Evolutionary conservation across 2,329 filamentous ascomycete genomes (phyloP).

Genomic region (Grosmannia penicillata): DNA sequence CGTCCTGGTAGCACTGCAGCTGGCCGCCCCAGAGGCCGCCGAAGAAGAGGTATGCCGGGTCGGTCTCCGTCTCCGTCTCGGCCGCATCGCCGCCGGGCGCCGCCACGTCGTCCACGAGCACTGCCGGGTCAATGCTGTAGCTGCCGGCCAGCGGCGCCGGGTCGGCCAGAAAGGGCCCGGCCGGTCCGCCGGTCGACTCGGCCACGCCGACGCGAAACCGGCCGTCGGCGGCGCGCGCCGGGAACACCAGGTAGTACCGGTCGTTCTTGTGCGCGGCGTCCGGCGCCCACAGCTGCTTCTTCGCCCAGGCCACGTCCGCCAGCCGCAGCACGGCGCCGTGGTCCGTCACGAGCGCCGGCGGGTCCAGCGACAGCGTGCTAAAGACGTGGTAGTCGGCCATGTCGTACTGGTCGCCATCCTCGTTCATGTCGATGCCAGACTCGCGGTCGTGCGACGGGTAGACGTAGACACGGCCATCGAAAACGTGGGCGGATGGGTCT

Average conservation of each 20-base stretch:
- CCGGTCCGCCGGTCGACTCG: slow-evolving; percentile 39
- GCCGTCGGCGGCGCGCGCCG: slow-evolving; percentile 53
- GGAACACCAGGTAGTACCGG: slow-evolving; percentile 63
- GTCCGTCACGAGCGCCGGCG: slow-evolving; percentile 48
- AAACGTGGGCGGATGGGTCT: slow-evolving; percentile 68
- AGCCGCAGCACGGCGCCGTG: slow-evolving; percentile 55
- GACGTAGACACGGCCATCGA: slow-evolving; percentile 60
- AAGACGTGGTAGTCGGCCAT: slow-evolving; percentile 78
- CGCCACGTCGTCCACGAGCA: slow-evolving; percentile 58
- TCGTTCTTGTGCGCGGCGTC: slow-evolving; percentile 54
- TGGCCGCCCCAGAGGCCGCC: slow-evolving; percentile 72
- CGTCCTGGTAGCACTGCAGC: slow-evolving; percentile 56
- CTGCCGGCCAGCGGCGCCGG: slow-evolving; percentile 49
- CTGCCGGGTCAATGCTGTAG: slow-evolving; percentile 65
- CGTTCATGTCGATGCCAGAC: slow-evolving; percentile 60
- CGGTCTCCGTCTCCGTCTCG: too few relatives aligned
- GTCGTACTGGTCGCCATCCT: slow-evolving; percentile 76
- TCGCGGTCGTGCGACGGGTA: slow-evolving; percentile 72
- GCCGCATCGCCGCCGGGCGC: slow-evolving; percentile 38
- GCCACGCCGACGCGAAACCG: slow-evolving; percentile 67
- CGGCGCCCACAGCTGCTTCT: slow-evolving; percentile 69
- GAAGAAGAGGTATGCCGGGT: slow-evolving; percentile 50
- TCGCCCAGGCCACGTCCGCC: slow-evolving; percentile 59
- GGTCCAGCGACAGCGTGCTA: slow-evolving; percentile 34
- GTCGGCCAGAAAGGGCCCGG: slow-evolving; percentile 56